phyloP scores from a whole-genome alignment of 345 rosid species.

The thale cress (Arabidopsis thaliana) region DNA sequence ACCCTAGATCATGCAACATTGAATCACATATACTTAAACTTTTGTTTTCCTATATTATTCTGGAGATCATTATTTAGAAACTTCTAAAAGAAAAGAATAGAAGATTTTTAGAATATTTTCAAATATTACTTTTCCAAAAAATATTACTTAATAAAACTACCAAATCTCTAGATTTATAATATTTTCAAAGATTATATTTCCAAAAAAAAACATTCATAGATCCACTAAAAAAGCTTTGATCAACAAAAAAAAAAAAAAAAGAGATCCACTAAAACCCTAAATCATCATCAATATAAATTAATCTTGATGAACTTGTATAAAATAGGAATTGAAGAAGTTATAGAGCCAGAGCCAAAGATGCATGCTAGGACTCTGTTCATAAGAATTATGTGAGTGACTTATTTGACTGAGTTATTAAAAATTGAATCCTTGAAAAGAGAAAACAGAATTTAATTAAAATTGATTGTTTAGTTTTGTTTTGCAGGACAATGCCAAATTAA shows the following conservation, averaged over 20 bases:
- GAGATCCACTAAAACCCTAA: neutral
- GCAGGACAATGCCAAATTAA: neutral
- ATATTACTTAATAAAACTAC: too few species aligned
- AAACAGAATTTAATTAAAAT: neutral
- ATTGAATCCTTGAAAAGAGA: neutral
- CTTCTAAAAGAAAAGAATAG: neutral
- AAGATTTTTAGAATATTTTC: neutral
- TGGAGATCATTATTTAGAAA: neutral
- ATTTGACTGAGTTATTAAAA: neutral
- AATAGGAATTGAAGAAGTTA: neutral
- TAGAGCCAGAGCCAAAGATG: neutral
- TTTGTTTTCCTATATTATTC: neutral
- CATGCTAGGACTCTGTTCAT: too few species aligned
- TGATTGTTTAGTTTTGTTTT: neutral
- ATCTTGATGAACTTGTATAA: neutral
- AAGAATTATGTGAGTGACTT: neutral
- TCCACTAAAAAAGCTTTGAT: too few species aligned
- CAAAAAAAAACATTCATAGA: neutral
- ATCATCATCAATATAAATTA: neutral
- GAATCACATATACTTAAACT: neutral
- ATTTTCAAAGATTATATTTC: neutral
- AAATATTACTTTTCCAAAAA: too few species aligned
- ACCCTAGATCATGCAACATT: neutral
- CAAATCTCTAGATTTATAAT: neutral
- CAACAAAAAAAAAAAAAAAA: too few species aligned